These are phyloP conservation scores for Curvularia lunata DNA, from an alignment of 2,329 filamentous ascomycete species.

Conservation along the genomic window DNA sequence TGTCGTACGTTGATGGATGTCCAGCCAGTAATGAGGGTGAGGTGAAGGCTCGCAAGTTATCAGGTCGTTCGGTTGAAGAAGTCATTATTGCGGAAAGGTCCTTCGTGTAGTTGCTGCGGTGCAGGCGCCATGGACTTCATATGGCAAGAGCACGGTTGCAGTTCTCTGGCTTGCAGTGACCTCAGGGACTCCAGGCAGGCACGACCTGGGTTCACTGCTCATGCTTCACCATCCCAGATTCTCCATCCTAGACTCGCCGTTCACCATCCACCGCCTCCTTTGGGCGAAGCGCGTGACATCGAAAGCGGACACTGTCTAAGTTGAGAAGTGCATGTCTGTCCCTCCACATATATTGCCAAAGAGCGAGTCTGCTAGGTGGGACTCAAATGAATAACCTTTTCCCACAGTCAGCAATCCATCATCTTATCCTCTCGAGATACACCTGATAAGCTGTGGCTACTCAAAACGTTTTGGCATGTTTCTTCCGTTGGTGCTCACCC, in stretches of 20 bases:
- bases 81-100: neutral
- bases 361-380: too few species aligned
- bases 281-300: neutral
- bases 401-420: neutral
- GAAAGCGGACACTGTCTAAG: neutral
- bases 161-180: neutral
- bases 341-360: too few species aligned
- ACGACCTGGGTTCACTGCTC: neutral
- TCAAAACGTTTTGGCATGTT: neutral
- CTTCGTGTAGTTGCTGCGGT: neutral
- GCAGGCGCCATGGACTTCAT: conserved; percentile 1
- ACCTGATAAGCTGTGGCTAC: neutral
- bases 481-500: neutral
- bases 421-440: neutral
- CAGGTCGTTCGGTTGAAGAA: neutral
- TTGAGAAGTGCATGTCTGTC: too few species aligned
- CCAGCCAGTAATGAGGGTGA: conserved; percentile 14
- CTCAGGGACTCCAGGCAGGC: neutral
- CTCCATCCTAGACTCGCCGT: too few species aligned
- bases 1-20: conserved; percentile 24
- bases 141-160: conserved; percentile 2
- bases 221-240: too few species aligned
- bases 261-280: neutral
- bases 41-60: neutral
- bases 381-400: neutral